Percentiles rank a stretch among this genome's conserved stretches.
Evolutionary conservation across 345 rosid genomes (phyloP).

Genomic region (Salix caprea): DNA sequence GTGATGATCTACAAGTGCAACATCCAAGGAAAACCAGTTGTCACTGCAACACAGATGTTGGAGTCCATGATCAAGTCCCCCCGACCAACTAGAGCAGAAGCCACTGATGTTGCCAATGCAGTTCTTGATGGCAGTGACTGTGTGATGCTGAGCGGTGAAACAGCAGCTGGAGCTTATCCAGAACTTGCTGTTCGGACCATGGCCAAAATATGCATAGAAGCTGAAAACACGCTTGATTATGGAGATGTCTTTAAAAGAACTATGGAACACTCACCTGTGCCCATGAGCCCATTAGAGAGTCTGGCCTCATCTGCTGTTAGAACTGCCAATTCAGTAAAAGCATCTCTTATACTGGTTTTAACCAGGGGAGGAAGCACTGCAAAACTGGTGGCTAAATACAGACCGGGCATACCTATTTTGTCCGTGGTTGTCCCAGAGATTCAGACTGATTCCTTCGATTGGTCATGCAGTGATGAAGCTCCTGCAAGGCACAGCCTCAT

Average conservation of each 20-base stretch:
- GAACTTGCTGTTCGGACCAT: conserved; percentile 84
- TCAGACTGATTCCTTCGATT: conserved; percentile 74
- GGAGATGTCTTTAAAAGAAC: conserved; percentile 80
- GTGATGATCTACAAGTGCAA: conserved; percentile 99
- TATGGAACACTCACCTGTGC: conserved; percentile 80
- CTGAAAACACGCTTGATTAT: conserved; percentile 84
- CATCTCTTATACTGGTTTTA: conserved; percentile 74
- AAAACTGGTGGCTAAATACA: conserved; percentile 88
- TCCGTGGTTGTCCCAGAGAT: conserved; percentile 91
- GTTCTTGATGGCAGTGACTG: conserved; percentile 94
- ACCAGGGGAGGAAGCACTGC: conserved; percentile 98
- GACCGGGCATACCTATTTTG: conserved; percentile 84
- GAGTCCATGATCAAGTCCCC: conserved; percentile 99
- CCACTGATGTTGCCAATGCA: conserved; percentile 96
- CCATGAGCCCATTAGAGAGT: conserved; percentile 94
- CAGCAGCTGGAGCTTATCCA: conserved; percentile 98
- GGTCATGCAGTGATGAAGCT: conserved; percentile 86
- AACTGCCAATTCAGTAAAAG: conserved; percentile 82
- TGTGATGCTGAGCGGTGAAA: conserved; percentile 96
- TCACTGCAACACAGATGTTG: conserved; percentile 56
- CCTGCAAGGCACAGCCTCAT: conserved; percentile 95
- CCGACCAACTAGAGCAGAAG: conserved; percentile 95
- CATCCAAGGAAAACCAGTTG: conserved; percentile 91
- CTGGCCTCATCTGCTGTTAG: conserved; percentile 89
- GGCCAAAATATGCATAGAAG: conserved; percentile 91